Evolutionary conservation across 805 yeast species (phyloP), one percentile per base, ranked within the genome.

Genomic region (Starmera dryadoides): DNA sequence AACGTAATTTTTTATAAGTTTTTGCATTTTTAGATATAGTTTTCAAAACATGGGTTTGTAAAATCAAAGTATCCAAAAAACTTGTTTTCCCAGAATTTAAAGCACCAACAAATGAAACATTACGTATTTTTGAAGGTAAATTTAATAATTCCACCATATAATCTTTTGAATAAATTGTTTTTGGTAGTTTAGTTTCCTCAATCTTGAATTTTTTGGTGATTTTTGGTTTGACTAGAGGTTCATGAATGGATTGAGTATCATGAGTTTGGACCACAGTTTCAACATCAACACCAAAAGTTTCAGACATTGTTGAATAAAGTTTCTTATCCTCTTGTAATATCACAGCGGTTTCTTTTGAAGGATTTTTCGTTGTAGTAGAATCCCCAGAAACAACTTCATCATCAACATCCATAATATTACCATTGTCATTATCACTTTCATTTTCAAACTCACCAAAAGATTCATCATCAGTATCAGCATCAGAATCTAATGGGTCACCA

Each of bases 61-160:
- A 46, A 0, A 87, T 75, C 19, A 91, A 58, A 58, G 73, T 56
- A 53, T 91, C 96, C 3, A 86, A 47, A 1, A 89, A 60, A 0
- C 86, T 68, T 0, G 98, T 85, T 60, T 93, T 93, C 2, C 99
- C 99, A 5, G 86, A 79, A 49, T 86, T 85, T 2, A 84, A 55
- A 33, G 79, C 75, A 0, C 98, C 98, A n/a, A 80, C 76, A 1
- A 93, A 48, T 0, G 89, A 83, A 15, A 89, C 63, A 57, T 84
- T 89, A 35, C 95, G 69, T 8, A 81, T 69, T 47, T 81, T 77
- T 12, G 76, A 77, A 0, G 95, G 87, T 1, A 75, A 48, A 5
- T 60, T 40, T 48, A 77, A 52, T 35, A 75, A 48, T 4, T 70
- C 63, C 17, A 67, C 49, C 68, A 86, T 67, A 48, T 80, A 91